These are phyloP conservation scores for Marasmius tenuissimus DNA, from an alignment of 1,284 basidiomycete genomes.

Conservation along the genomic window DNA sequence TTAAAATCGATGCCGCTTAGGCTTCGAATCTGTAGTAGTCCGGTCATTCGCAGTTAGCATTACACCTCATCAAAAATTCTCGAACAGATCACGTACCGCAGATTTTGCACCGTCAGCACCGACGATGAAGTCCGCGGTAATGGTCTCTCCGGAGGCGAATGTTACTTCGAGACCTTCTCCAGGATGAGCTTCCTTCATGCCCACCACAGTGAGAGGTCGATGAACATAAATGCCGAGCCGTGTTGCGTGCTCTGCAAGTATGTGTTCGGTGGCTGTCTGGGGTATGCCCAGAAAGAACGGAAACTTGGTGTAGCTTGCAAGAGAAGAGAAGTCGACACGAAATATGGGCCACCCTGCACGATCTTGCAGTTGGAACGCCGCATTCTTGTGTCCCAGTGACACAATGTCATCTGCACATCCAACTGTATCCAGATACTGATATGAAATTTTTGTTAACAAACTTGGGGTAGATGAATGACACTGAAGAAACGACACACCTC, in stretches of 20 bases:
- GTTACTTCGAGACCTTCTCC: constrained; percentile 34
- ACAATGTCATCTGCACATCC: constrained; percentile 42
- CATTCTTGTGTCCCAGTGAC: constrained; percentile 35
- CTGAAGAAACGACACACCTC: constrained; percentile 24
- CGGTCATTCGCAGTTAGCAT: neutral
- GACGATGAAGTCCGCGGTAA: constrained; percentile 49
- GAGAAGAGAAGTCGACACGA: constrained; percentile 30
- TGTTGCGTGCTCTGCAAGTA: constrained; percentile 36
- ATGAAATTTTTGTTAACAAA: neutral
- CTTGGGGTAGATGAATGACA: neutral
- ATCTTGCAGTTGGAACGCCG: constrained; percentile 28
- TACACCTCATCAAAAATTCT: neutral
- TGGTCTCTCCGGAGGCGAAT: constrained; percentile 49
- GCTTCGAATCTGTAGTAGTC: constrained; percentile 27
- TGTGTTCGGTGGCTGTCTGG: constrained; percentile 47
- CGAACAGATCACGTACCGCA: constrained; percentile 31
- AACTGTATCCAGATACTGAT: constrained; percentile 46
- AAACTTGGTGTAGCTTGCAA: constrained; percentile 40
- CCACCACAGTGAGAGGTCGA: constrained; percentile 37
- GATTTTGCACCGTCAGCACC: constrained; percentile 61
- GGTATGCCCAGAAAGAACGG: constrained; percentile 45
- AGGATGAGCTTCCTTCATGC: constrained; percentile 25
- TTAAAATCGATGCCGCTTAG: constrained; percentile 31
- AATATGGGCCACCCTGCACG: constrained; percentile 26
- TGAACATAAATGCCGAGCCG: constrained; percentile 31